Conservation (phyloP, 345 rosid species). For the Cardamine chenopodiifolia region DNA sequence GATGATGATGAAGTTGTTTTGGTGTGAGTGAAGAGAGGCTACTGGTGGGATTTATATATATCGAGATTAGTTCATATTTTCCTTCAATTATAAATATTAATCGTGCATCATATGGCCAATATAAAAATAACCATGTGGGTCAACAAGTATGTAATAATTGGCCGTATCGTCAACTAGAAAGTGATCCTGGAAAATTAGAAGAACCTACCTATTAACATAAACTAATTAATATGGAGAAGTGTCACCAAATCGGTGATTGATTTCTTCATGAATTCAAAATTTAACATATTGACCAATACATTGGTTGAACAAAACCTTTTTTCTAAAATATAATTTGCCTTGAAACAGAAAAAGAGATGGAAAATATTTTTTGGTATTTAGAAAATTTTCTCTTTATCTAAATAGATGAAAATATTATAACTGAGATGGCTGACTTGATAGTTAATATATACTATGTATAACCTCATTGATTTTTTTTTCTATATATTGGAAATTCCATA, state of each 20-base stretch:
- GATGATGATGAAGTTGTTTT: neutral
- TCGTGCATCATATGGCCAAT: constrained; percentile 13
- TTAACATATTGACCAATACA: neutral
- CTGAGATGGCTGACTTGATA: neutral
- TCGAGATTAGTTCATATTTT: neutral
- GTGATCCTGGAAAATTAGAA: neutral
- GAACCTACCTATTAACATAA: neutral
- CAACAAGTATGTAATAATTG: constrained; percentile 3
- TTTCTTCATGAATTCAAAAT: neutral
- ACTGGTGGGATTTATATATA: constrained; percentile 11
- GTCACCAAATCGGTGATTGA: neutral
- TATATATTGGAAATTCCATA: neutral
- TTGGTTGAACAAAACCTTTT: neutral
- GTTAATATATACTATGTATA: no score
- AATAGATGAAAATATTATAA: neutral
- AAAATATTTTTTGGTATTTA: no score
- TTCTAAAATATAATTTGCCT: neutral
- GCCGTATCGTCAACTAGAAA: neutral
- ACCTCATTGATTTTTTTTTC: no score
- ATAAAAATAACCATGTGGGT: neutral
- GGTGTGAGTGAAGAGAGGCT: constrained; percentile 21
- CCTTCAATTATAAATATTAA: neutral
- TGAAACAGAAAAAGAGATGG: no score
- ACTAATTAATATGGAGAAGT: no score
- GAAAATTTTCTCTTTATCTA: neutral